Evolutionary conservation across 257 asterid genomes (phyloP), one percentile per base, ranked within the genome.

Genomic region (Misopates orontium): DNA sequence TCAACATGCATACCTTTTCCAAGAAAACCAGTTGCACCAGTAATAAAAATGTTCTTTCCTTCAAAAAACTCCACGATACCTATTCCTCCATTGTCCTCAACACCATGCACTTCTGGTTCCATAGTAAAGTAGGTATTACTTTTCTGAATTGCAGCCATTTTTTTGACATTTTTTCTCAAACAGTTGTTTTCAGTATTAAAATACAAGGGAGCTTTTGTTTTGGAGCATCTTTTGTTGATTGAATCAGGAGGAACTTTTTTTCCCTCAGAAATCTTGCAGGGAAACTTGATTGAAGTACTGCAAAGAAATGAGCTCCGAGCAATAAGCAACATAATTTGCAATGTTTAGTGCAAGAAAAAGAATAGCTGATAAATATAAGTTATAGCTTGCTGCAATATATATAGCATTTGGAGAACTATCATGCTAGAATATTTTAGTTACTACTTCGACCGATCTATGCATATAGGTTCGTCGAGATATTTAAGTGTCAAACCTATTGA

Each of bases 1-100:
- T 0, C 0, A 0, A 10, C 6, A 8, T 36, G 5, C 16, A 22
- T 57, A 74, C 85, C 88, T 82, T 82, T 82, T 12, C 78, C 88
- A 12, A 82, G 71, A 40, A 79, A 78, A 17, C 88, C 85, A 0
- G 88, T 79, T 5, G 76, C 82, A 48, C 87, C 87, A 4, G 85
- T 82, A 3, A 82, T 64, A 9, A 82, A 58, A 44, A 82, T 67
- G 0, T 67, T 74, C 25, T 79, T 82, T 14, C 80, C 85, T 45
- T 68, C 57, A 8, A 82, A 73, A 72, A 79, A 77, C 0, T 62
- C 59, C 49, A 71, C 56, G 62, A 82, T 82, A 36, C 88, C 88
- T 53, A 82, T 74, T 9, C 83, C 83, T 51, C 19, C n/a, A 12
- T 36, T 28, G 12, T 39, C 12, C 4, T 28, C 36, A 28, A 28